Base-by-base conservation (phyloP, 2,329 filamentous ascomycete genomes). In the Colletotrichum theobromicola region DNA sequence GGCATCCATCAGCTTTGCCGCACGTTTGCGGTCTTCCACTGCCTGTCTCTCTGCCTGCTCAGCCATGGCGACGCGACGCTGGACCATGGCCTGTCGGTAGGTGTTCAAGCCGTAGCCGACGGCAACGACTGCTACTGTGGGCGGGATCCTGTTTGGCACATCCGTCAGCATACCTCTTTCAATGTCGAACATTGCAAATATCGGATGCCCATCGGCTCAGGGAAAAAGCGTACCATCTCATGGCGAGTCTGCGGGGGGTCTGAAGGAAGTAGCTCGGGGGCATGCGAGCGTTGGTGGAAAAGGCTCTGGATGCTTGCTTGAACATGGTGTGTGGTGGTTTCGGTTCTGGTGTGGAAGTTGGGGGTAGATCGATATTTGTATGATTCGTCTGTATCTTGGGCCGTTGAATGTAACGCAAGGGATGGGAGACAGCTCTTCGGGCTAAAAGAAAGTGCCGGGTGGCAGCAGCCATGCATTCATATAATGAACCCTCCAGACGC, bases 1-100 rank as follows among this genome's bases (percentile, higher is more conserved):
- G 71, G 88, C 85, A 42, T 89, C 85, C 80, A 88, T 82, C 75
- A 90, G 80, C 70, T 86, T 81, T 24, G 85, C 83, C 73, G 87
- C 84, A 62, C 81, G 81, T 50, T 81, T 80, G 75, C 81, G 82
- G 66, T 80, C 81, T 66, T 83, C 82, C n/a, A 78, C 79, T 46
- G 83, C 82, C 57, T 83, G 77, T 69, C 81, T 80, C 71, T 86
- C 83, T 21, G 76, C 79, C 69, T 79, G 78, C 69, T 82, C 78
- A 61, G 81, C 78, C 61, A 35, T 46, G 37, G 80, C 79, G 26
- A 77, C 73, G 30, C 79, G 81, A 34, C 79, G 81, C 68, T 79
- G 76, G 70, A 79, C 76, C 50, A 77, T 73, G 66, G 74, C 77
- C 60, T 83, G 79, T 28, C 82, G 72, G 66, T 81, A 85, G 16